Percentiles rank a stretch among this genome's conserved stretches.
Evolutionary conservation across 345 rosid species (phyloP).

Genomic region (Passiflora organensis): DNA sequence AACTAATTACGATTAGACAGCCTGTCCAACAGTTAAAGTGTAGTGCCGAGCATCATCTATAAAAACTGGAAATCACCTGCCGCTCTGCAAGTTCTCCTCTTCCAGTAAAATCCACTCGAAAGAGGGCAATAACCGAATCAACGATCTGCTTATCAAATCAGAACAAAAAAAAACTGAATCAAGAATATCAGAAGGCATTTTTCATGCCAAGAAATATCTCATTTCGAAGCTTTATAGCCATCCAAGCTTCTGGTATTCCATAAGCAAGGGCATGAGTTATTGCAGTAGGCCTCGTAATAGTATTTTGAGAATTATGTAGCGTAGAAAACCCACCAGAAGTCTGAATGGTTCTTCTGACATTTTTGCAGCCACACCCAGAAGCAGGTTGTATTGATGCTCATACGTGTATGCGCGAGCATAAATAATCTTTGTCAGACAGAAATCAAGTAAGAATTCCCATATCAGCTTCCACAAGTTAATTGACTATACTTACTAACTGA

Average conservation of each 20-base stretch:
- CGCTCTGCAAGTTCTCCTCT: constrained; percentile 92
- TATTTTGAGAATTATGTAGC: neutral
- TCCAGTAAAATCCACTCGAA: constrained; percentile 81
- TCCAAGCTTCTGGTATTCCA: too few relatives aligned
- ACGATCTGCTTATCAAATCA: too few relatives aligned
- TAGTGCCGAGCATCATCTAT: constrained; percentile 1
- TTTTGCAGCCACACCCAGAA: constrained; percentile 89
- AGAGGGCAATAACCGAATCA: constrained; percentile 79
- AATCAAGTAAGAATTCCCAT: neutral
- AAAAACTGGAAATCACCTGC: constrained; percentile 39
- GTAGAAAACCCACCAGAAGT: constrained; percentile 49
- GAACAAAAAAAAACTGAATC: too few relatives aligned
- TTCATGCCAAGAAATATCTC: too few relatives aligned
- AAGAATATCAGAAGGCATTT: too few relatives aligned
- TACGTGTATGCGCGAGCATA: constrained; percentile 89
- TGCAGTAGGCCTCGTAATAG: neutral
- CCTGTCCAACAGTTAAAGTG: too few relatives aligned
- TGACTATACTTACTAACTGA: neutral
- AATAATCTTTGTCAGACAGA: constrained; percentile 53
- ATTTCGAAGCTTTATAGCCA: too few relatives aligned
- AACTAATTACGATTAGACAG: neutral
- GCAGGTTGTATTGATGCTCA: constrained; percentile 82
- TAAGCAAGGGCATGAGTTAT: constrained; percentile 13
- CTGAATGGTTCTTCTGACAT: constrained; percentile 92
- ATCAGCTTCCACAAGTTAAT: neutral